Evolutionary conservation across 2,329 filamentous ascomycete genomes (phyloP).

Genomic region (Pyrenochaeta sp.): DNA sequence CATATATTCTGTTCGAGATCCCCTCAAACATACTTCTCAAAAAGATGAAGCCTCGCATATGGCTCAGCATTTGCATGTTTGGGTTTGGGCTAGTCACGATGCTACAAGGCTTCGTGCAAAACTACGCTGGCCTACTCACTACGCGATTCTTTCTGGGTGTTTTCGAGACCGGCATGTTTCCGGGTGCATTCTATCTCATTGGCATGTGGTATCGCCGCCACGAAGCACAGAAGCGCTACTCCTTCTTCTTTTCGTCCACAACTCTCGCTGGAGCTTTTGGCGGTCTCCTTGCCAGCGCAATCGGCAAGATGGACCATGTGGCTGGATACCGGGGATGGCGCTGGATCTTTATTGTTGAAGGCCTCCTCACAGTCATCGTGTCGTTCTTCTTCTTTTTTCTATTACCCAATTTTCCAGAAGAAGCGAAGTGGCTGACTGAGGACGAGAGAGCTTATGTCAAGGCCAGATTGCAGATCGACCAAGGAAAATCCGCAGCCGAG

Average conservation of each 20-base stretch:
- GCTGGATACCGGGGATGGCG: slow-evolving; percentile 76
- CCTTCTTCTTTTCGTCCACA: slow-evolving; percentile 90
- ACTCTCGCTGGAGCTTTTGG: slow-evolving; percentile 85
- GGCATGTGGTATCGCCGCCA: slow-evolving; percentile 89
- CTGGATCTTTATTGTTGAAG: slow-evolving; percentile 82
- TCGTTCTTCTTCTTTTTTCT: slow-evolving; percentile 58
- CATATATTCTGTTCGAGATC: slow-evolving; percentile 63
- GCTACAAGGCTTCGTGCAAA: slow-evolving; percentile 79
- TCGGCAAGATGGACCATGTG: slow-evolving; percentile 84
- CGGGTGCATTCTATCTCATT: slow-evolving; percentile 69
- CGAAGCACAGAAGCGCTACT: slow-evolving; percentile 91
- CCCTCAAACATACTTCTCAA: slow-evolving; percentile 63
- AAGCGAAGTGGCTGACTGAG: slow-evolving; percentile 57
- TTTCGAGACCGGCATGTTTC: slow-evolving; percentile 65
- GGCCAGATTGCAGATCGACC: slow-evolving; percentile 57
- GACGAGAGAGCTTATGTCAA: slow-evolving; percentile 58
- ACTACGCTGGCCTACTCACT: slow-evolving; percentile 77
- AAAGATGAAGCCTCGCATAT: slow-evolving; percentile 61
- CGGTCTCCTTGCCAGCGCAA: slow-evolving; percentile 82
- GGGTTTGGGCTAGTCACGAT: slow-evolving; percentile 73
- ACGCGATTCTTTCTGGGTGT: slow-evolving; percentile 84
- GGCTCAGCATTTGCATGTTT: slow-evolving; percentile 82
- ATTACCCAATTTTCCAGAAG: slow-evolving; percentile 60
- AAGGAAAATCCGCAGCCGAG: slow-evolving; percentile 57
- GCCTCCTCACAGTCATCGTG: slow-evolving; percentile 55